Evolutionary conservation across 2,329 filamentous ascomycete genomes (phyloP).

Genomic region (Ophidiomyces ophidiicola): DNA sequence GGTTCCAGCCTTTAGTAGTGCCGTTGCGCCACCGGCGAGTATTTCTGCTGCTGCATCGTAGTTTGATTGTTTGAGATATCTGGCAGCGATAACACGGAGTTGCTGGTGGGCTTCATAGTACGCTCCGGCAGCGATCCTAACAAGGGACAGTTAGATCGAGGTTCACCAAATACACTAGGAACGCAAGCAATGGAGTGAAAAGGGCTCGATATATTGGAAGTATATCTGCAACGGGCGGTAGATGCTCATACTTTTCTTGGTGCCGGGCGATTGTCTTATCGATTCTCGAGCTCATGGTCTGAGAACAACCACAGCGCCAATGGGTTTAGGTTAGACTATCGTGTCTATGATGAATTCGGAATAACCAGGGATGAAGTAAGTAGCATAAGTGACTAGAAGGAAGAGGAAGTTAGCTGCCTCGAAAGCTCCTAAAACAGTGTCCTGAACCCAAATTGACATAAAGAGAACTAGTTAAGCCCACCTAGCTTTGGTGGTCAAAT

Average conservation of each 20-base stretch:
- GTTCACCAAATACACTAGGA: not conserved
- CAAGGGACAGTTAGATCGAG: not conserved
- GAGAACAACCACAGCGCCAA: no score
- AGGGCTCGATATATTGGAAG: no score
- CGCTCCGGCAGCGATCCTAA: constrained; percentile 73
- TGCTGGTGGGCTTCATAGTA: constrained; percentile 99
- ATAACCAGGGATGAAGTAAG: no score
- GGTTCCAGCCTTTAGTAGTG: constrained; percentile 49
- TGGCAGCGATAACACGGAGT: constrained; percentile 84
- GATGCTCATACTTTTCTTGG: constrained; percentile 59
- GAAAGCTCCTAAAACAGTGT: no score
- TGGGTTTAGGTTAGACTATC: no score
- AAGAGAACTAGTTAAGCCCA: no score
- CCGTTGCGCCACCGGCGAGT: constrained; percentile 68
- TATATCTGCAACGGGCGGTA: not conserved
- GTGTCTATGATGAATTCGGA: no score
- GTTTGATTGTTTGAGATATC: constrained; percentile 80
- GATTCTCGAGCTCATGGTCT: constrained; percentile 39
- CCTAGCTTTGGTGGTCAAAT: no score
- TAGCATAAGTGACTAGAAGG: no score
- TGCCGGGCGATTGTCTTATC: constrained; percentile 63
- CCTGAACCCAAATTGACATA: no score
- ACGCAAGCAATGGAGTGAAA: constrained; percentile 16
- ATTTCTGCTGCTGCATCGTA: constrained; percentile 79
- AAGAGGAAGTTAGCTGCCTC: no score